Percentiles rank a stretch among this genome's conserved stretches.
These are phyloP conservation scores for Nitzschia sp. DNA, from an alignment of 108 stramenopile species.

Conservation along the genomic window DNA sequence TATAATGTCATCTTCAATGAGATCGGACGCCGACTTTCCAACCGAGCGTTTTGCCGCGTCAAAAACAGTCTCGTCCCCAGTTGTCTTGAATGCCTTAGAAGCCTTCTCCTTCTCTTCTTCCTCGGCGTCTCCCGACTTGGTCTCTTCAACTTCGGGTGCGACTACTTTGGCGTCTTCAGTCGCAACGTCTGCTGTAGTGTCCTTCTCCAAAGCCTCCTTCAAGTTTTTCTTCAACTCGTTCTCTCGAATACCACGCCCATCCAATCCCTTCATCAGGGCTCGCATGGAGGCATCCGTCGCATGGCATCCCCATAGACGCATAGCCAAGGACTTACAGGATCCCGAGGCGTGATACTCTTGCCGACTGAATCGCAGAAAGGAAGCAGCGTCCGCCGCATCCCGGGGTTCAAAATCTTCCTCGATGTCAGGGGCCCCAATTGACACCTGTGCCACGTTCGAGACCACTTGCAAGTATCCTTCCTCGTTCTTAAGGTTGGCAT, in stretches of 20 bases:
- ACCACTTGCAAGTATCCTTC: slow-evolving; percentile 47
- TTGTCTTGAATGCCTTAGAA: slow-evolving; percentile 10
- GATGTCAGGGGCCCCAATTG: slow-evolving; percentile 61
- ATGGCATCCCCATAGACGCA: slow-evolving; percentile 76
- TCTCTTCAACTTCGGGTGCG: neutral
- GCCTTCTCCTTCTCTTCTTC: slow-evolving; percentile 26
- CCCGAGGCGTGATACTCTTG: slow-evolving; percentile 80
- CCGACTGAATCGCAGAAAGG: slow-evolving; percentile 59
- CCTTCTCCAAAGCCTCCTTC: slow-evolving; percentile 74
- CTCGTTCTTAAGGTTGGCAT: slow-evolving; percentile 2
- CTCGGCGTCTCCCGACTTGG: slow-evolving; percentile 22
- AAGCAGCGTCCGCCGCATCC: slow-evolving; percentile 35
- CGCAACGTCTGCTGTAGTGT: slow-evolving; percentile 22
- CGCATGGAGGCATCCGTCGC: slow-evolving; percentile 72
- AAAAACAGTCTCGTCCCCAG: slow-evolving; percentile 42
- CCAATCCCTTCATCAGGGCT: slow-evolving; percentile 69
- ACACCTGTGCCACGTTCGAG: slow-evolving; percentile 26
- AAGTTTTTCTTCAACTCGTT: slow-evolving; percentile 64
- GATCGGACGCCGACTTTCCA: neutral
- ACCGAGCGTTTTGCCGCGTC: slow-evolving; percentile 21
- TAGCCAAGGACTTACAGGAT: slow-evolving; percentile 46
- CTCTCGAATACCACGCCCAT: slow-evolving; percentile 65
- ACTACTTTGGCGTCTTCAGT: slow-evolving; percentile 17
- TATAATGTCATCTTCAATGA: slow-evolving; percentile 30
- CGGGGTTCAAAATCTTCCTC: slow-evolving; percentile 66